These are phyloP conservation scores for Daldinia loculata DNA, from an alignment of 495 filamentous ascomycete genomes.

Conservation along the genomic window DNA sequence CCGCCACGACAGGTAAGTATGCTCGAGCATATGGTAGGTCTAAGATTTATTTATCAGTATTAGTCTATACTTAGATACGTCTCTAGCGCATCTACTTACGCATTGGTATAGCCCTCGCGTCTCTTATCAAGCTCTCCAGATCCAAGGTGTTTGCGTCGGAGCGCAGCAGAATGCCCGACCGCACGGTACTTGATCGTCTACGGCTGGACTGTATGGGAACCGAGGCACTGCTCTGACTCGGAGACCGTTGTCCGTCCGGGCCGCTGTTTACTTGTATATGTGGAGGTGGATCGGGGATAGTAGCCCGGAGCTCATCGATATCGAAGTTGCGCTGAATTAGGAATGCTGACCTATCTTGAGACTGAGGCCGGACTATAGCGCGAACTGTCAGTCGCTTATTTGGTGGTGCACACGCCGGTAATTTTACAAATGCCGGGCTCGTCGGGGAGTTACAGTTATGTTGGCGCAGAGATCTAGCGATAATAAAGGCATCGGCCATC, in stretches of 20 bases:
- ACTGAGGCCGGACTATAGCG: slow-evolving; percentile 54
- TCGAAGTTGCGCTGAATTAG: slow-evolving; percentile 58
- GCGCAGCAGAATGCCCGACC: slow-evolving; percentile 22
- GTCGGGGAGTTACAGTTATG: slow-evolving; percentile 33
- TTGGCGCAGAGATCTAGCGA: slow-evolving; percentile 50
- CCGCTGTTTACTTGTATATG: not conserved
- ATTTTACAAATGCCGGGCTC: slow-evolving; percentile 16
- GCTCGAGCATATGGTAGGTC: slow-evolving; percentile 60
- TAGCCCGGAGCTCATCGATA: slow-evolving; percentile 54
- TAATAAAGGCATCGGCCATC: slow-evolving; percentile 53
- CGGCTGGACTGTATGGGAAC: slow-evolving; percentile 8
- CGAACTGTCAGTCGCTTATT: slow-evolving; percentile 53
- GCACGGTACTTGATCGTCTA: slow-evolving; percentile 30
- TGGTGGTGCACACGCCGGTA: not conserved
- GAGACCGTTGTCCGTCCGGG: slow-evolving; percentile 1
- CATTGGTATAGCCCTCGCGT: slow-evolving; percentile 54
- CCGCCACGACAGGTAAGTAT: slow-evolving; percentile 60
- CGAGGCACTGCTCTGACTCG: slow-evolving; percentile 9
- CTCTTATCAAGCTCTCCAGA: slow-evolving; percentile 41
- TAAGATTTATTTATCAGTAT: slow-evolving; percentile 1
- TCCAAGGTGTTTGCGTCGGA: slow-evolving; percentile 9
- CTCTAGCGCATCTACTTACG: slow-evolving; percentile 50
- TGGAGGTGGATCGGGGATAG: slow-evolving; percentile 42
- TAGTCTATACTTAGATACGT: not conserved
- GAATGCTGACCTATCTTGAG: slow-evolving; percentile 54